Evolutionary conservation across 257 asterid genomes (phyloP), one percentile per base, ranked within the genome.

Genomic region (Cynanchum wilfordii): DNA sequence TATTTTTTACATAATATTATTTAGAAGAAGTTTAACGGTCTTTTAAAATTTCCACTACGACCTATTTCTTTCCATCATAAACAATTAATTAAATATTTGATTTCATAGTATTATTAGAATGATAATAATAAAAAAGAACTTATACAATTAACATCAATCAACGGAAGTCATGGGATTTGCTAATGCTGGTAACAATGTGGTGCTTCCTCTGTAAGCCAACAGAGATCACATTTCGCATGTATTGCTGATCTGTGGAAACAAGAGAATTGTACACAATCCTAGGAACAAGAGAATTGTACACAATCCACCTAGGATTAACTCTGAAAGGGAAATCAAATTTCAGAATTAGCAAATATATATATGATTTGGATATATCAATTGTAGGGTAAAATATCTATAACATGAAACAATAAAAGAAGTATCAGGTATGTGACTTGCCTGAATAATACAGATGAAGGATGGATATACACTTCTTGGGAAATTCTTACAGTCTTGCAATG

Each of bases 401-500:
- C 22, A n/a, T 20, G 57, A 30, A 33, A 33, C 8, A 22, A 50
- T n/a, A n/a, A n/a, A n/a, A n/a, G n/a, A 47, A 9, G 17, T 49
- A 7, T 50, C 49, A 73, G 29, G 54, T 20, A 33, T 70, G 55
- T 76, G 71, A 73, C 78, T 70, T 72, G 89, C 99, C 99, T 90
- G 90, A 94, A 94, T 85, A 94, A 75, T 75, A 91, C 93, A 10
- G 98, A 94, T 45, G 98, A 95, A 79, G 98, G 99, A 80, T 95
- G 98, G 74, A 95, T 85, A 70, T 90, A 90, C 49, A 92, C 99
- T 80, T 91, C 98, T 82, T 95, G 97, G 50, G 99, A 88, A 76
- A 93, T 78, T 80, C 99, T 85, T 65, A 91, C 51, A 4, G 98
- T 95, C 87, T 87, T 92, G 93, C 99, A 58, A 88, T 91, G 79